Base-by-base conservation (phyloP, 345 rosid genomes). In the Boechera retrofracta region DNA sequence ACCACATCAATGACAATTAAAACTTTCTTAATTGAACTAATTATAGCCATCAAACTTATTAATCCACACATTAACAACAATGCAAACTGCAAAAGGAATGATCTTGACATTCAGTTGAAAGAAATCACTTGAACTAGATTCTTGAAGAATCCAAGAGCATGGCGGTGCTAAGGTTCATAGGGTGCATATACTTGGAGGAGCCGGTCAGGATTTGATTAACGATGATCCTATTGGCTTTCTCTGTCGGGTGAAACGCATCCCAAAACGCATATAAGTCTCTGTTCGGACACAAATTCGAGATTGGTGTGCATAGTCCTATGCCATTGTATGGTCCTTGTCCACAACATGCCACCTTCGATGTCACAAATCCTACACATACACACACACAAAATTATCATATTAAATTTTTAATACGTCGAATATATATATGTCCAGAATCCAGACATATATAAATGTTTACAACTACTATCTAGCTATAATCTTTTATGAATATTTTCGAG, bases 241-340 rank as follows among this genome's bases (percentile, higher is more conserved):
- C 90, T 4, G 95, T 74, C 13, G 97, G 97, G 24, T 91, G 97
- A 69, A 87, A 91, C 76, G 89, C 75, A 74, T 91, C 97, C 97
- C 91, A 91, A 62, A 89, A 87, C 5, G 76, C 95, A 71, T 72
- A 83, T 3, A 81, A 1, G 16, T 86, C 87, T 75, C 93, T 78
- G 80, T 91, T 75, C 3, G 82, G 90, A 85, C 97, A 91, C 75
- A 91, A 58, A 82, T 82, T 89, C 4, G 90, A 91, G 24, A 81
- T 69, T 12, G 54, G 18, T 7, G 97, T 88, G 76, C 97, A 91
- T 10, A 89, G 75, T 61, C 97, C 97, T 15, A 91, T 60, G 36
- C 97, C 97, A 78, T 85, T 87, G 67, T 82, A 87, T 0, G 87
- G 87, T 56, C 95, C 93, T 83, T 89, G 97, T 16, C 91, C 97